Evolutionary conservation across 2,329 filamentous ascomycete species (phyloP).

Genomic region (Thielaviopsis cerberus): DNA sequence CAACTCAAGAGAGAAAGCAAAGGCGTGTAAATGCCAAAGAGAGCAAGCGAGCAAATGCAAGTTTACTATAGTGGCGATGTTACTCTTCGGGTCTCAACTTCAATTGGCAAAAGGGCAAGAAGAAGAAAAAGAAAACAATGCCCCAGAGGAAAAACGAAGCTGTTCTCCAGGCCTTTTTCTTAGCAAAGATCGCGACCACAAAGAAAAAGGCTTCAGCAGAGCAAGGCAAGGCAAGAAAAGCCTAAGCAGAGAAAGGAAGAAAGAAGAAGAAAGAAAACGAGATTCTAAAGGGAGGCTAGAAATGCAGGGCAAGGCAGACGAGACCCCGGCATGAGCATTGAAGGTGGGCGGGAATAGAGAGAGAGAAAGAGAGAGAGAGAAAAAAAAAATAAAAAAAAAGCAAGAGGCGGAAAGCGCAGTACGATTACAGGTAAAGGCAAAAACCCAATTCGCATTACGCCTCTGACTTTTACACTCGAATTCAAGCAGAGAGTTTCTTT

Average conservation of each 20-base stretch:
- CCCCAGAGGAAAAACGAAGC: neutral
- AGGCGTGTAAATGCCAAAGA: neutral
- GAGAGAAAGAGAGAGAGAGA: neutral
- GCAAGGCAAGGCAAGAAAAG: neutral
- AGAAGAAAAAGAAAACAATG: neutral
- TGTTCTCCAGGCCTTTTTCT: neutral
- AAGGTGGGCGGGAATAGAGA: no score
- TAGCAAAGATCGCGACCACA: neutral
- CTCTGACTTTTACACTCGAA: no score
- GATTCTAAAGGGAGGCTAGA: neutral
- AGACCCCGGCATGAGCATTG: no score
- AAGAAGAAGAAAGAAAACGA: neutral
- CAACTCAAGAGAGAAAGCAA: neutral
- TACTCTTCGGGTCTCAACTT: neutral
- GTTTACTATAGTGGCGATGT: neutral
- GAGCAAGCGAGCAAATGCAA: neutral
- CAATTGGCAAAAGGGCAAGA: neutral
- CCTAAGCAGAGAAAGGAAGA: neutral
- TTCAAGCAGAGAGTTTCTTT: neutral
- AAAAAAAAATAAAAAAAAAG: neutral
- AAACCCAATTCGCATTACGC: neutral
- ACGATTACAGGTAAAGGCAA: neutral
- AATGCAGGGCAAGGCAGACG: neutral
- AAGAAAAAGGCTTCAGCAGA: neutral
- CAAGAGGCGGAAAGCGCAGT: neutral